Evolutionary conservation across 768 basidiomycete genomes (phyloP), one percentile per base, ranked within the genome.

Genomic region (Pisolithus orientalis): DNA sequence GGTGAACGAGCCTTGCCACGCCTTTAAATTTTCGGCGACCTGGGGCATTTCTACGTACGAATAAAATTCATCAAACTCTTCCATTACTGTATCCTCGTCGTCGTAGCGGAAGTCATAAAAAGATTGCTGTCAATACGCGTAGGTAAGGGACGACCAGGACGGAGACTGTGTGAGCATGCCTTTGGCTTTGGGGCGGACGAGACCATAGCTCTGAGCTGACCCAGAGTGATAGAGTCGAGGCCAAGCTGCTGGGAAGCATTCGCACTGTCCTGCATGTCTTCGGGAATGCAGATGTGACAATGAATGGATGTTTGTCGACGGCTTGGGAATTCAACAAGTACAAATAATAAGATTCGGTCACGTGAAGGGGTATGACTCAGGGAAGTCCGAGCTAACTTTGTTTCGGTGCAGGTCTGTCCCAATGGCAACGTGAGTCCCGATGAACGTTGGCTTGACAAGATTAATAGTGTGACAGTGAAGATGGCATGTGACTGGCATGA

Each of bases 1-100:
- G 29, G 77, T 70, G 65, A 88, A 94, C 40, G 87, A 90, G 38
- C 85, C 85, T 62, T 87, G 81, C 88, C 92, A 96, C 43, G 90
- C 87, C 62, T 84, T 86, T 57, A 90, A 73, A 65, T 92, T 91
- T 74, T 91, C 89, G 2, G 82, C 83, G 21, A 93, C 85, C 65
- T 94, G 90, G 0, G 88, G 82, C 81, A 93, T 90, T 74, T 97
- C 95, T 55, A 92, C 84, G 70, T 96, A 99, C 21, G 92, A 91
- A 69, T 95, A 98, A 72, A 98, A 97, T 70, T 99, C 96, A 53
- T 97, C 90, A 38, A 99, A 85, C 67, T 99, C 96, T 61, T 89
- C 87, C 79, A 95, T 85, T 17, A 97, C 84, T 5, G 90, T 94
- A 69, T 96, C 92, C 63, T 95, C 94, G 67, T 98, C 94, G 59